Base-by-base conservation (phyloP, 2,329 filamentous ascomycete genomes). In the Colletotrichum sp. region DNA sequence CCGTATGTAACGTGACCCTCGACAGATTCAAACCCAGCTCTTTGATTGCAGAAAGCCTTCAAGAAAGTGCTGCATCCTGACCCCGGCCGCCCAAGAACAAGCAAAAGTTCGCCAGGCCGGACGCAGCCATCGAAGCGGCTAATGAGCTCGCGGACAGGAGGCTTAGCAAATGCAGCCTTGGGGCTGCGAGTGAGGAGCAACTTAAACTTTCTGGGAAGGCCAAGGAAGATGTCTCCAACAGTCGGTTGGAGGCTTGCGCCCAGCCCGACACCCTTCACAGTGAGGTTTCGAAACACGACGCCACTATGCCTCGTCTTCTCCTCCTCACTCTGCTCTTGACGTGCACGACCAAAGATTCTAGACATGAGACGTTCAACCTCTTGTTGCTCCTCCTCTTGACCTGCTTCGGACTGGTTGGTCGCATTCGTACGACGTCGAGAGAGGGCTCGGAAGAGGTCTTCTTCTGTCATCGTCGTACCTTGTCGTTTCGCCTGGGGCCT, bases 281-380 rank as follows among this genome's bases (percentile, higher is more conserved):
- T 94, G 32, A 95, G 84, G 69, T 93, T 87, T 64, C 92, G 92
- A 86, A 94, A 95, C 7, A 94, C 85, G 15, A 95, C 91, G 39
- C 94, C 94, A 30, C 91, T 87, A 80, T 95, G 93, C 27, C 93
- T 86, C 0, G 92, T 93, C 81, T 94, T 91, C 79, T 94, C 93
- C 77, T 94, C 93, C 76, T 94, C 91, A 1, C 92, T 93, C n/a
- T 90, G 86, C 60, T 90, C 88, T 78, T 93, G 92, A 8, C 93
- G 88, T 25, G 90, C 90, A 39, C 87, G 85, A 8, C 93, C 93
- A 79, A 95, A 95, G 89, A 95, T 94, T 5, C 91, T 90, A 0
- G 92, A 94, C 86, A 95, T 91, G 52, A 94, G 84, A 13, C 87
- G 86, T 67, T 92, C 87, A 36, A 93, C 90, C 79, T 92, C 90